Base-by-base conservation (phyloP, 164 flowering plant species). In the Annona squamosa region DNA sequence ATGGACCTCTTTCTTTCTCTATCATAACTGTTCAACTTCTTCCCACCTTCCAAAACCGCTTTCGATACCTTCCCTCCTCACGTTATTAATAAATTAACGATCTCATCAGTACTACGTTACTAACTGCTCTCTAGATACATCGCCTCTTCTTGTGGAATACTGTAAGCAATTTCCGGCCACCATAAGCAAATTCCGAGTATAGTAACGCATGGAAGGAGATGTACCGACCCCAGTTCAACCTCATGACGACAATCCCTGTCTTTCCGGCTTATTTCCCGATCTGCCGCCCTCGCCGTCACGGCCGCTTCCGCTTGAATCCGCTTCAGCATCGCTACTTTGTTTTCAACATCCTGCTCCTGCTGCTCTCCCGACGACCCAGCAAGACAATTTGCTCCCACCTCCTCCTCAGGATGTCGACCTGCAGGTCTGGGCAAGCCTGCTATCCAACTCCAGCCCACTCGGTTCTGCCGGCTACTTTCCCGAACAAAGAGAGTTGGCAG, bases 401-500 rank as follows among this genome's bases (percentile, higher is more conserved):
- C 13, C 73, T 77, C 7, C 47, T 76, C 5, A 62, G 69, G 18
- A 48, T 70, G 7, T 75, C 71, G 56, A 67, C 67, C 2, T n/a
- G 46, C n/a, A 17, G n/a, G 17, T 17, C 44, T 17, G 26, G 37
- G 43, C 12, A 47, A 17, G 37, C 37, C 37, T 26, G 37, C 37
- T 26, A 26, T 48, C 63, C 57, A 0, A 81, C 80, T 1, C 82
- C 83, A 7, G 87, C 86, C 46, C 86, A 88, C 88, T 65, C 73
- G 46, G 75, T 74, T 68, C 79, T 84, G 12, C 74, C 86, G 78
- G 77, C 4, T 74, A 67, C 52, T 10, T 77, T 47, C 67, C 44
- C 1, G 81, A 75, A 44, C 76, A 79, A 59, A 65, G 43, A 10
- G 80, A 73, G 0, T 0, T 41, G 4, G 46, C 71, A 10, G 74